Evolutionary conservation across 129 eudicot species (phyloP).

Genomic region (Smallanthus sonchifolius): DNA sequence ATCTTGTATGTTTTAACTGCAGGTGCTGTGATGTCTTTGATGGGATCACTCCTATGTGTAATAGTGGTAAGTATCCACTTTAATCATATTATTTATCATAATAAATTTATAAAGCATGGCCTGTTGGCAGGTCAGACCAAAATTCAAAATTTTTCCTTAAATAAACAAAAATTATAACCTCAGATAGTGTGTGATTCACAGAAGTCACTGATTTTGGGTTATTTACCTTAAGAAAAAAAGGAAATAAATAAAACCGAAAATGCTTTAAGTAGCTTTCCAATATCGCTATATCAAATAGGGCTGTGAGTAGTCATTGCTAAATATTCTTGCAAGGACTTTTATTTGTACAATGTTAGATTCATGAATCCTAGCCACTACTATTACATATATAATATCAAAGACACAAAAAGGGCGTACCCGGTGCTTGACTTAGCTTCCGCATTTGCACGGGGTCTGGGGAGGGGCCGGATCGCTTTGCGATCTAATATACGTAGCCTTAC

Average conservation of each 20-base stretch:
- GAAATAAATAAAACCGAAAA: not conserved
- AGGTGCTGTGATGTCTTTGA: conserved; percentile 71
- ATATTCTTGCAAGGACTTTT: not conserved
- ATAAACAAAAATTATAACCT: not conserved
- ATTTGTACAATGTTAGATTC: not conserved
- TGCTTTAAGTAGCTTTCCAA: too few relatives aligned
- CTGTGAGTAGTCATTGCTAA: not conserved
- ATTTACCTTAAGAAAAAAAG: not conserved
- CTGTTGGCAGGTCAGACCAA: not conserved
- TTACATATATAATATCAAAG: too few relatives aligned
- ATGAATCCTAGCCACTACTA: not conserved
- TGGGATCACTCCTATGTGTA: conserved; percentile 62
- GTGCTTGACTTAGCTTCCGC: too few relatives aligned
- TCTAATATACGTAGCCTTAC: too few relatives aligned
- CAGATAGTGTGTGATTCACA: not conserved
- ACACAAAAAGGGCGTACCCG: too few relatives aligned
- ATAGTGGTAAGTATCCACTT: conserved; percentile 50
- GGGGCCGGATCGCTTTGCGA: too few relatives aligned
- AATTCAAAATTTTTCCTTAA: not conserved
- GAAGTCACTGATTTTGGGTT: not conserved
- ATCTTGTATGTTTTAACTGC: conserved; percentile 24
- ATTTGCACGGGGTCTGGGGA: too few relatives aligned
- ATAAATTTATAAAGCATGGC: not conserved
- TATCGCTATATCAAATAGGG: too few relatives aligned
- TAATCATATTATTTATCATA: not conserved